Conservation (phyloP, 2,329 filamentous ascomycete genomes). For the Lasiodiplodia sp. region DNA sequence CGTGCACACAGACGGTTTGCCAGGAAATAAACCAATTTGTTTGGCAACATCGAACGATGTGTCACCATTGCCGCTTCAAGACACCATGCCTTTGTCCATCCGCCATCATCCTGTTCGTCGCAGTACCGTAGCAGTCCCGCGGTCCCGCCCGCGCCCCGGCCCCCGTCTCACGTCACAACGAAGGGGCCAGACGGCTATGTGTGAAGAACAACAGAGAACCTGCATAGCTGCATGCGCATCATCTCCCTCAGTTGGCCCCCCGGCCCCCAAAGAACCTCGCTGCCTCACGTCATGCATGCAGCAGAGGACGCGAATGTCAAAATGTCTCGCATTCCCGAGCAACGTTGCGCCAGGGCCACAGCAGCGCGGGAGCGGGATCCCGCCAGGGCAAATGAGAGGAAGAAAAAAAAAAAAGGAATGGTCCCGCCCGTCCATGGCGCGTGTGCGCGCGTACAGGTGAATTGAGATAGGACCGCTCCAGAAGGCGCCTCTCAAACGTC, state of each 20-base stretch:
- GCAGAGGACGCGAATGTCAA: not conserved
- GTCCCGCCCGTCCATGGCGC: not conserved
- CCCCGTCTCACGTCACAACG: conserved; percentile 17
- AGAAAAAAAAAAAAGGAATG: not conserved
- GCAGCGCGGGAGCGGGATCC: not conserved
- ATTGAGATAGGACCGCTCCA: not conserved
- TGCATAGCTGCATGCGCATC: conserved; percentile 18
- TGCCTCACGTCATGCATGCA: conserved; percentile 4
- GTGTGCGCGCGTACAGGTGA: not conserved
- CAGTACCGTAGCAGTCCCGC: conserved; percentile 12
- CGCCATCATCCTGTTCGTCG: conserved; percentile 2
- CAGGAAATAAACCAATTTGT: not conserved
- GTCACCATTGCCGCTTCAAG: not conserved
- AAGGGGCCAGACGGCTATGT: not conserved
- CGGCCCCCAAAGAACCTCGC: not conserved
- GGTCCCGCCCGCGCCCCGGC: too few species aligned
- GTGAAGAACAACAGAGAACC: not conserved
- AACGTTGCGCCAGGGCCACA: not conserved
- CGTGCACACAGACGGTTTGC: not conserved
- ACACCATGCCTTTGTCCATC: not conserved
- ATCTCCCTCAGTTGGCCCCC: not conserved
- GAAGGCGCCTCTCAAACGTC: not conserved
- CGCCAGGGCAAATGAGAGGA: not conserved
- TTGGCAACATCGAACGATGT: not conserved
- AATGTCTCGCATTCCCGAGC: conserved; percentile 23